These are phyloP conservation scores for Phytophthora pluvialis DNA, from an alignment of 352 stramenopile genomes.

Conservation along the genomic window DNA sequence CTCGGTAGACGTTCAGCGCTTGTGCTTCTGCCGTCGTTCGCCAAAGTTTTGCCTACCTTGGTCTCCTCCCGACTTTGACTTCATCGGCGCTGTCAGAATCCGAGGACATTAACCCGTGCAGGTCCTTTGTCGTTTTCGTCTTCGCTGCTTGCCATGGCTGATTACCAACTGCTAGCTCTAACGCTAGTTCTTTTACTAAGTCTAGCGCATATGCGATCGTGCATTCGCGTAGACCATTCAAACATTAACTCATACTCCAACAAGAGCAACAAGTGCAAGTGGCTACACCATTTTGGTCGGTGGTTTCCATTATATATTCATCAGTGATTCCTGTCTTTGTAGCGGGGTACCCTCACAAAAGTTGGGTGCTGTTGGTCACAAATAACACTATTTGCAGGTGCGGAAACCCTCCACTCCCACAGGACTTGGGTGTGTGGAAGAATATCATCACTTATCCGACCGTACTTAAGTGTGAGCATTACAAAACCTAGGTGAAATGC, in stretches of 20 bases:
- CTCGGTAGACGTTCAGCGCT: neutral
- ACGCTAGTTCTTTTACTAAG: no score
- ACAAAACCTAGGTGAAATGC: no score
- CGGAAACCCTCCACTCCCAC: neutral
- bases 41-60: conserved; percentile 4
- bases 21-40: neutral
- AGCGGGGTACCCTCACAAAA: neutral
- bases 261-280: neutral
- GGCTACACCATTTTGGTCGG: neutral
- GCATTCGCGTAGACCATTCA: neutral
- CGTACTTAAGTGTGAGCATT: no score
- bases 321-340: neutral
- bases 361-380: neutral
- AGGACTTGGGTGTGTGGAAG: no score
- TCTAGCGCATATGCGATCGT: no score
- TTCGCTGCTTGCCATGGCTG: neutral
- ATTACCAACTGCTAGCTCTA: neutral
- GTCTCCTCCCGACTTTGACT: neutral
- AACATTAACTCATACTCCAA: neutral
- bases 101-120: neutral
- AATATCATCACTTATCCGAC: no score
- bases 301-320: neutral
- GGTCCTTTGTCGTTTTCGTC: neutral
- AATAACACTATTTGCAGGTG: neutral
- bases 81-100: neutral